Conservation (phyloP, 2,329 filamentous ascomycete species). For the Phyllosticta ampelicida region DNA sequence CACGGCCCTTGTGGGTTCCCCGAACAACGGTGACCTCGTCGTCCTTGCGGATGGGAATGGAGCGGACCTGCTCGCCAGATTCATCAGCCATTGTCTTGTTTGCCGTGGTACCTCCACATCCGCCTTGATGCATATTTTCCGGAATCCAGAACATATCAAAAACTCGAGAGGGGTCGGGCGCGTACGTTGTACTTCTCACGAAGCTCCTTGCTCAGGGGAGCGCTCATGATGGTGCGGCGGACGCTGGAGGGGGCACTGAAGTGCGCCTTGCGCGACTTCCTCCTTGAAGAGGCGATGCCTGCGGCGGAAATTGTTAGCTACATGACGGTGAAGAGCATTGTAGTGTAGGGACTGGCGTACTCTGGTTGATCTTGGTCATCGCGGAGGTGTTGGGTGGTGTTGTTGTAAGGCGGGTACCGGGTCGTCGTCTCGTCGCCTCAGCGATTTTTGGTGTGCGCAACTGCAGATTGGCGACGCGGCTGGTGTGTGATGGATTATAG, state of each 20-base stretch:
- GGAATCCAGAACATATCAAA: background rate
- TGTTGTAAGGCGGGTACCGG: slow-evolving; percentile 7
- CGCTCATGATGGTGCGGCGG: slow-evolving; percentile 92
- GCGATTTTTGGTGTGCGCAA: background rate
- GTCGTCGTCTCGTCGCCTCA: slow-evolving; percentile 10
- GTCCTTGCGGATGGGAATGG: slow-evolving; percentile 58
- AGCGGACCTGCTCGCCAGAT: slow-evolving; percentile 57
- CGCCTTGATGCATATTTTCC: background rate
- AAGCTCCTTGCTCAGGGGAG: slow-evolving; percentile 59
- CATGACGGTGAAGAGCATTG: background rate
- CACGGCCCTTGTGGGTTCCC: slow-evolving; percentile 90
- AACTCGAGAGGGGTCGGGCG: background rate
- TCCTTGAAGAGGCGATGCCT: slow-evolving; percentile 64
- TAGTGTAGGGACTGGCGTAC: slow-evolving; percentile 29
- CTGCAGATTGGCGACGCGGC: slow-evolving; percentile 6
- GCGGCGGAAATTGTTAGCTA: slow-evolving; percentile 5
- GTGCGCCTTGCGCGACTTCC: slow-evolving; percentile 99
- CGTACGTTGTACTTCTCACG: slow-evolving; percentile 97
- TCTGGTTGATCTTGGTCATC: slow-evolving; percentile 62
- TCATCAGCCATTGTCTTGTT: slow-evolving; percentile 5
- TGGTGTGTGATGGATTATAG: no score
- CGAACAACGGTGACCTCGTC: slow-evolving; percentile 87
- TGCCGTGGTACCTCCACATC: background rate
- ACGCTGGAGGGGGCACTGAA: slow-evolving; percentile 90
- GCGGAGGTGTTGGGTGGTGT: slow-evolving; percentile 26